Percentiles rank a stretch among this genome's conserved stretches.
Conservation (phyloP, 805 yeast genomes). For the Babjeviella inositovora region DNA sequence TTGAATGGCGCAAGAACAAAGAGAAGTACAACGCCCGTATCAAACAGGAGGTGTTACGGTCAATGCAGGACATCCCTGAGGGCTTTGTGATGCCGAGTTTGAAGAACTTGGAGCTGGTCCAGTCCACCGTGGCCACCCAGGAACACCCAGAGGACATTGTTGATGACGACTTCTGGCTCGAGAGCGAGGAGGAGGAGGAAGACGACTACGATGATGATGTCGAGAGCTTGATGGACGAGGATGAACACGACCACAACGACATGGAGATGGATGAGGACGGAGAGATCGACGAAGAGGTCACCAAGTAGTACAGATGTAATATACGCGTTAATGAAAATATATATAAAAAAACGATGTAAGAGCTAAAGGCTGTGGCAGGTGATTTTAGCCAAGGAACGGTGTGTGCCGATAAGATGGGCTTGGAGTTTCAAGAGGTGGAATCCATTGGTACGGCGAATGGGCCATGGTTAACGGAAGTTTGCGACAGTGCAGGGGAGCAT, state of each 20-base stretch:
- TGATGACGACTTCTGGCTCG: constrained; percentile 79
- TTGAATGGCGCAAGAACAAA: constrained; percentile 71
- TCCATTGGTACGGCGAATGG: too few species aligned
- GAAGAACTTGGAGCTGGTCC: constrained; percentile 1
- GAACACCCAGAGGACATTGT: constrained; percentile 31
- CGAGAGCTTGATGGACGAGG: constrained; percentile 2
- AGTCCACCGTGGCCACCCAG: constrained; percentile 13
- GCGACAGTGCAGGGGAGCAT: too few species aligned
- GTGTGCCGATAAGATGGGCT: too few species aligned
- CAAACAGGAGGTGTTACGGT: constrained; percentile 65
- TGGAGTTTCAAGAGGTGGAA: too few species aligned
- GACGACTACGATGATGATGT: constrained; percentile 1
- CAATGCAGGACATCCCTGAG: constrained; percentile 73
- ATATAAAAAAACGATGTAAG: too few species aligned
- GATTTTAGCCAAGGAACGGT: too few species aligned
- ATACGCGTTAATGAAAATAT: too few species aligned
- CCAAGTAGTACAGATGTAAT: too few species aligned
- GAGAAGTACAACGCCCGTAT: constrained; percentile 66
- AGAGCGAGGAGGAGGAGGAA: constrained; percentile 6
- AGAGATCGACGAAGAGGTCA: constrained; percentile 10
- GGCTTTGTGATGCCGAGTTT: constrained; percentile 65
- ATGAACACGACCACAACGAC: constrained; percentile 5
- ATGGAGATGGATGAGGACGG: constrained; percentile 10
- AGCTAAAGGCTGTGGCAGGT: too few species aligned
- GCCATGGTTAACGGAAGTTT: too few species aligned